Evolutionary conservation across 352 stramenopile genomes (phyloP).

Genomic region (Hyaloperonospora arabidopsidis): DNA sequence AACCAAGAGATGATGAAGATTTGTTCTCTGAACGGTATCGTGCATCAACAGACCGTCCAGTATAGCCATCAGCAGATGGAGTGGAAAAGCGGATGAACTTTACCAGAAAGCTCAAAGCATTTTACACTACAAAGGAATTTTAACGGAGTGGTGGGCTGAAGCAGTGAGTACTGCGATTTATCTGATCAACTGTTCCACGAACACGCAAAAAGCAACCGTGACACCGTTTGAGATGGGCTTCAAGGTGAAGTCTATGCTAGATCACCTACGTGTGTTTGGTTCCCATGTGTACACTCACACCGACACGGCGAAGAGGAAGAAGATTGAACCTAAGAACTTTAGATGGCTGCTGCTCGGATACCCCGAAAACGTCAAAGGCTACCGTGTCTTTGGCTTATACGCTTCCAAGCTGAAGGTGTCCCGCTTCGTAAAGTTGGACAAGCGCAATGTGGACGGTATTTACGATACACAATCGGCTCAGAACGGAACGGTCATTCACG

Average conservation of each 20-base stretch:
- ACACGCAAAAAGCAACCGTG: background rate
- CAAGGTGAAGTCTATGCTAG: constrained; percentile 9
- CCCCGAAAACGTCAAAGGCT: constrained; percentile 13
- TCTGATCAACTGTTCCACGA: constrained; percentile 1
- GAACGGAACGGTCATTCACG: background rate
- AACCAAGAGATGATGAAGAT: constrained; percentile 10
- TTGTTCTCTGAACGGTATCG: background rate
- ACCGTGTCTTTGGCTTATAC: constrained; percentile 16
- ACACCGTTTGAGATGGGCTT: constrained; percentile 24
- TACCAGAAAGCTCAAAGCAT: constrained; percentile 16
- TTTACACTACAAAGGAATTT: constrained; percentile 21
- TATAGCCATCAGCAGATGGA: constrained; percentile 15
- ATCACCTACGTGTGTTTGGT: constrained; percentile 23
- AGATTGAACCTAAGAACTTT: constrained; percentile 22
- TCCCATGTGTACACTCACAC: constrained; percentile 20
- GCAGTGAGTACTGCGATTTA: constrained; percentile 26
- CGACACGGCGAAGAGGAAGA: constrained; percentile 17
- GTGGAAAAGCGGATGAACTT: constrained; percentile 12
- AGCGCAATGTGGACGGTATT: constrained; percentile 11
- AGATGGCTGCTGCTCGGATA: constrained; percentile 24
- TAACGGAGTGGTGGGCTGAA: constrained; percentile 24
- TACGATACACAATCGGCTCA: background rate
- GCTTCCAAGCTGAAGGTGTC: constrained; percentile 12
- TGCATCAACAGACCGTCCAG: constrained; percentile 6
- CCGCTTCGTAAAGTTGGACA: constrained; percentile 13